These are phyloP conservation scores for Camillea tinctor DNA, from an alignment of 2,329 filamentous ascomycete genomes.

Conservation along the genomic window DNA sequence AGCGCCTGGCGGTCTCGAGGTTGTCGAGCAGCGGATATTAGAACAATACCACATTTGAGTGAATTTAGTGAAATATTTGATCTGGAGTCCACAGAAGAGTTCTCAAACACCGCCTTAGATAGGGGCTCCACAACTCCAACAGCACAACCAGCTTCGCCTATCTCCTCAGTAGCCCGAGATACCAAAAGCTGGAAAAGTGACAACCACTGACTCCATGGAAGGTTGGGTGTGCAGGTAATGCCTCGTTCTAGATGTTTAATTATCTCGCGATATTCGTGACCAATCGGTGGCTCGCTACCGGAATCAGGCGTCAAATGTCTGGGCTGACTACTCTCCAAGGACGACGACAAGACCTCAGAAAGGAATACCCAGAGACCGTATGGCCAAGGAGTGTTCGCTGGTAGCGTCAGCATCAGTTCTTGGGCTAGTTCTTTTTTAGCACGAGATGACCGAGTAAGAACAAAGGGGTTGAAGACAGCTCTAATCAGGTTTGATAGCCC, in stretches of 20 bases:
- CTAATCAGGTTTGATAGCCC: constrained; percentile 46
- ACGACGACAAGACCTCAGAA: constrained; percentile 44
- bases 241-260: constrained; percentile 67
- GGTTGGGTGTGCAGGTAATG: constrained; percentile 46
- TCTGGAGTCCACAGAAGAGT: constrained; percentile 20
- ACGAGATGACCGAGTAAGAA: constrained; percentile 47
- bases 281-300: constrained; percentile 47
- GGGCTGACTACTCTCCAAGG: constrained; percentile 41
- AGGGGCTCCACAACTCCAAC: constrained; percentile 70
- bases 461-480: constrained; percentile 57
- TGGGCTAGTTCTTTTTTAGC: constrained; percentile 45
- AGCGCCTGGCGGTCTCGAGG: constrained; percentile 62
- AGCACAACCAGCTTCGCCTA: constrained; percentile 65
- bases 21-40: constrained; percentile 49
- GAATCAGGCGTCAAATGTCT: constrained; percentile 41
- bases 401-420: constrained; percentile 51
- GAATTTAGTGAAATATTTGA: constrained; percentile 25
- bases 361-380: constrained; percentile 53
- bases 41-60: constrained; percentile 38
- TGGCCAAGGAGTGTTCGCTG: constrained; percentile 43
- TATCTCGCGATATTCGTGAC: constrained; percentile 69
- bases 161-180: constrained; percentile 57
- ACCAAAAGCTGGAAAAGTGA: constrained; percentile 58
- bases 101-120: constrained; percentile 52
- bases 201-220: constrained; percentile 49